A percentile compares a stretch with the other conserved stretches of the same genome.
These are phyloP conservation scores for Penicillium sp. DNA, from an alignment of 2,329 filamentous ascomycete genomes.

Conservation along the genomic window DNA sequence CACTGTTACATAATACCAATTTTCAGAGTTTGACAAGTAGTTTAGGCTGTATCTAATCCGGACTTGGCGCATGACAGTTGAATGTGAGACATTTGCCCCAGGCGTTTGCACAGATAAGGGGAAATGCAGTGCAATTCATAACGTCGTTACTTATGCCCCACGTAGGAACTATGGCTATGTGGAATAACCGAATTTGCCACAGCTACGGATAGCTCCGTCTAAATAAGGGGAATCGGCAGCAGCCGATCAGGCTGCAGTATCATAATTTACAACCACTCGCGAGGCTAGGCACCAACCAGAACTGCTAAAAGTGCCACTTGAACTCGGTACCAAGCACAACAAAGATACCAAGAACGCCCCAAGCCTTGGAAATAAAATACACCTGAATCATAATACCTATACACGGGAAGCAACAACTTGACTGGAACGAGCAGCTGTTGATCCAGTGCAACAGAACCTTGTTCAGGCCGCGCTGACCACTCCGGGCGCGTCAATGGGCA, in stretches of 20 bases:
- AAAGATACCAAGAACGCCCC: neutral
- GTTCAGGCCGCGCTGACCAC: neutral
- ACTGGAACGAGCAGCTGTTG: slow-evolving; percentile 10
- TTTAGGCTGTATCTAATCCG: neutral
- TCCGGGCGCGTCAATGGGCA: neutral
- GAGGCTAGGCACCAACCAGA: neutral
- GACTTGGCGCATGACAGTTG: neutral
- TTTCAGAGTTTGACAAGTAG: neutral
- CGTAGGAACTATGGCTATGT: too few relatives aligned
- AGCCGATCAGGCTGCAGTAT: neutral
- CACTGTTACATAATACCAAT: neutral
- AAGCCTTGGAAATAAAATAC: neutral
- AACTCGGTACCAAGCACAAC: neutral
- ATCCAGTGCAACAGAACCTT: slow-evolving; percentile 11
- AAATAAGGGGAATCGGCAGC: neutral
- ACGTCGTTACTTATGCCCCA: too few relatives aligned
- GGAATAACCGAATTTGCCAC: neutral
- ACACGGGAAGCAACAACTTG: neutral
- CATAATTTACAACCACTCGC: neutral
- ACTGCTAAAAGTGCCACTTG: neutral
- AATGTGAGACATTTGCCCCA: slow-evolving; percentile 13
- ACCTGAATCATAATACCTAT: neutral
- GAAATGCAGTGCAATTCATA: too few relatives aligned
- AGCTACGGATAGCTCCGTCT: neutral
- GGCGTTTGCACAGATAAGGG: slow-evolving; percentile 6